phyloP scores from a whole-genome alignment of 78 protist genomes.

The Dictyostelium firmibasis region DNA sequence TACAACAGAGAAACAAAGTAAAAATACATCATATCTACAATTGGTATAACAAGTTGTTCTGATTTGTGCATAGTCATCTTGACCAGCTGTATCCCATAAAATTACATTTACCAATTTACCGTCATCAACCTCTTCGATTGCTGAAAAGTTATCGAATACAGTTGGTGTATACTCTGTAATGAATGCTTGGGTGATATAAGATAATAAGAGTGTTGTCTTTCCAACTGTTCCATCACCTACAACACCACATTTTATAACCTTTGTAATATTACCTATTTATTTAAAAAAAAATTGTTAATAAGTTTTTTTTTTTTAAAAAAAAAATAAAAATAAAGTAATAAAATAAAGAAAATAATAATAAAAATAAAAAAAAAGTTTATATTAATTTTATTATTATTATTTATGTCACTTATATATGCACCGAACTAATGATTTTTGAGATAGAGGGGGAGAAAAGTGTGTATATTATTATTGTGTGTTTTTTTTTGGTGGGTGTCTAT shows the following conservation, averaged over 20 bases:
- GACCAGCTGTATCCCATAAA: conserved; percentile 83
- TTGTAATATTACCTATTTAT: conserved; percentile 34
- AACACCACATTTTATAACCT: conserved; percentile 74
- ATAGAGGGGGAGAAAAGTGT: not conserved
- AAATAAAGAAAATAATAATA: too few relatives aligned
- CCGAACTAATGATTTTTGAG: not conserved
- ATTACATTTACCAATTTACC: conserved; percentile 83
- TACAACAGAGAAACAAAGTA: conserved; percentile 77
- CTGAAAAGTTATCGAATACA: conserved; percentile 83
- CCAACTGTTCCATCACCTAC: conserved; percentile 49
- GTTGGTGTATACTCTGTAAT: conserved; percentile 81
- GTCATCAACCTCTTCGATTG: conserved; percentile 83
- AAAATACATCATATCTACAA: conserved; percentile 81
- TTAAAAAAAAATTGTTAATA: not conserved
- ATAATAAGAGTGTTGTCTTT: conserved; percentile 75
- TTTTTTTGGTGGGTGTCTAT: not conserved
- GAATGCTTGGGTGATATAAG: conserved; percentile 84
- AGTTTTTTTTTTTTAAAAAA: not conserved
- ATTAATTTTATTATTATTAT: not conserved
- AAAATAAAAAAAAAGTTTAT: not conserved
- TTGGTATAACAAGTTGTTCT: conserved; percentile 80
- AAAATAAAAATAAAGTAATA: too few relatives aligned
- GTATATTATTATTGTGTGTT: not conserved
- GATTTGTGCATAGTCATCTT: conserved; percentile 83
- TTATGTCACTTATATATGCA: not conserved